phyloP scores from a whole-genome alignment of 345 rosid species.

The Ceriops tagal region DNA sequence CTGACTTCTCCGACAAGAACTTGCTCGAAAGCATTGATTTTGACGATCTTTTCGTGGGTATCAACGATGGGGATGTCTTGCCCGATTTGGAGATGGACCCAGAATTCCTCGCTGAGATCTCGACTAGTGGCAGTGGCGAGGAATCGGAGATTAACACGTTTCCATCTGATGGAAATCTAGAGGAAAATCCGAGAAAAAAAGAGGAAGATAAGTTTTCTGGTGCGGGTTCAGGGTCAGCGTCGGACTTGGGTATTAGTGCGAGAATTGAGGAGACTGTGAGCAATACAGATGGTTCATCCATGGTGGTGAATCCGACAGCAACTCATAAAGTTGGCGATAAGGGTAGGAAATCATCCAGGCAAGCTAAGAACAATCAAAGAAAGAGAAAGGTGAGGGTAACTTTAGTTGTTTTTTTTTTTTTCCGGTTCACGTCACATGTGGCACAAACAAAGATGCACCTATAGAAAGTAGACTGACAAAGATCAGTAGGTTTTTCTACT shows the following conservation, averaged over 20 bases:
- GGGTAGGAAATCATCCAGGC: conserved; percentile 43
- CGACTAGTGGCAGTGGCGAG: conserved; percentile 42
- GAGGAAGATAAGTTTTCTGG: conserved; percentile 38
- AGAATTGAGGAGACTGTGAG: conserved; percentile 42
- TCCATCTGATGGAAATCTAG: conserved; percentile 24
- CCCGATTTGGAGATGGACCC: conserved; percentile 79
- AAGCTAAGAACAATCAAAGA: conserved; percentile 43
- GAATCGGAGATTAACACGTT: conserved; percentile 53
- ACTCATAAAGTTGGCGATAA: conserved; percentile 39
- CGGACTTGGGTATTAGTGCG: conserved; percentile 11
- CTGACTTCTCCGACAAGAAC: conserved; percentile 47
- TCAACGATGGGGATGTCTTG: conserved; percentile 50
- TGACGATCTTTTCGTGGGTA: conserved; percentile 65
- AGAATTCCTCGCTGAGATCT: conserved; percentile 62
- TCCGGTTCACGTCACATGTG: too few relatives aligned
- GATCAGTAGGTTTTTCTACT: too few relatives aligned
- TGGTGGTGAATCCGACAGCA: conserved; percentile 26
- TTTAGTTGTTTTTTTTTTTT: not conserved
- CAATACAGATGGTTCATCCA: conserved; percentile 31
- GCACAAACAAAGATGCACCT: too few relatives aligned
- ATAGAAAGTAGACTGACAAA: not conserved
- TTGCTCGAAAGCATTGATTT: conserved; percentile 64
- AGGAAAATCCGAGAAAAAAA: conserved; percentile 17
- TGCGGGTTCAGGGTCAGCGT: conserved; percentile 14
- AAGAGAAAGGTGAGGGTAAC: conserved; percentile 62